These are phyloP conservation scores for Lepidium campestre DNA, from an alignment of 441 rosid species.

Conservation along the genomic window DNA sequence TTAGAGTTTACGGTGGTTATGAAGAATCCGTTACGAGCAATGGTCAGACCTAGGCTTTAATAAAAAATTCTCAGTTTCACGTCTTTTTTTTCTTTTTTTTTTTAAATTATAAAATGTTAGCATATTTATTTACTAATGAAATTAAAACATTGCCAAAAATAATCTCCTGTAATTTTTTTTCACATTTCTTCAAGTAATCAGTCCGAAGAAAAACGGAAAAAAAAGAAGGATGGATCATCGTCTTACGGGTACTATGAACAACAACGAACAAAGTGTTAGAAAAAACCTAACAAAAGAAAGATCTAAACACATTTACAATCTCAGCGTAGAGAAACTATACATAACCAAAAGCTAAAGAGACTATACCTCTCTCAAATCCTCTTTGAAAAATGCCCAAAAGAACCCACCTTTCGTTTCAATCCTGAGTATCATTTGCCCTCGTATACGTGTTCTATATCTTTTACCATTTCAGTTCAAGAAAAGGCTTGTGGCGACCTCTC, in stretches of 20 bases:
- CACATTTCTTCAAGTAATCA: constrained; percentile 17
- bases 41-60: constrained; percentile 50
- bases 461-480: constrained; percentile 24
- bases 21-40: constrained; percentile 67
- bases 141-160: background rate
- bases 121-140: no score
- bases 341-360: constrained; percentile 12
- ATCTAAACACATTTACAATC: constrained; percentile 26
- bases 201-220: constrained; percentile 11
- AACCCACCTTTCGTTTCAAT: background rate
- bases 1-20: constrained; percentile 80
- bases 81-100: background rate
- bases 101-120: background rate
- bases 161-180: background rate
- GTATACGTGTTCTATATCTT: constrained; percentile 4
- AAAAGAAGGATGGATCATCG: background rate
- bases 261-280: background rate
- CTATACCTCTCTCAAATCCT: constrained; percentile 8
- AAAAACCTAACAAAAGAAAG: background rate
- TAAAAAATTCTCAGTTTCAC: background rate
- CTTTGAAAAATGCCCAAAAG: constrained; percentile 10
- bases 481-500: constrained; percentile 25
- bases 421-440: background rate
- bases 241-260: constrained; percentile 10
- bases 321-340: constrained; percentile 25